Conservation (phyloP, 2,329 filamentous ascomycete genomes). For the Fusarium continuum region DNA sequence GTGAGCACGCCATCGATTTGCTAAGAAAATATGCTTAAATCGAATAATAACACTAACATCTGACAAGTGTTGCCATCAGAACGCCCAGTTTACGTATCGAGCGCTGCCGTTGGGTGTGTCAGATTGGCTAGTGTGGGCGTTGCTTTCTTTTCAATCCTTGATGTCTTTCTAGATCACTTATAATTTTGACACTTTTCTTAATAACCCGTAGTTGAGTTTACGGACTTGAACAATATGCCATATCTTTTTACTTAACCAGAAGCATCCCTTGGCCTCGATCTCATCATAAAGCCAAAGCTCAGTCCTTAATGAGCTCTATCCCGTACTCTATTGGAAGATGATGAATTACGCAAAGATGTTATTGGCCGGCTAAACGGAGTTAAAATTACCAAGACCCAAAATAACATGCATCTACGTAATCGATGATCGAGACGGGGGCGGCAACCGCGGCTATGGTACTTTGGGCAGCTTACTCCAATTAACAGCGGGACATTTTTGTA, state of each 20-base stretch:
- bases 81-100: slow-evolving; percentile 11
- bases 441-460: slow-evolving; percentile 1
- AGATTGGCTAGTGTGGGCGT: not conserved
- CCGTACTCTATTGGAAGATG: not conserved
- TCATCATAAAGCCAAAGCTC: not conserved
- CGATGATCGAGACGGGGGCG: not conserved
- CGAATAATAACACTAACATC: not conserved
- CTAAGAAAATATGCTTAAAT: not conserved
- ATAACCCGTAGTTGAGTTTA: too few species aligned
- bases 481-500: slow-evolving; percentile 14
- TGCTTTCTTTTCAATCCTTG: not conserved
- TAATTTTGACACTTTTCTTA: too few species aligned
- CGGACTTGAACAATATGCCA: too few species aligned
- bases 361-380: not conserved
- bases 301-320: not conserved
- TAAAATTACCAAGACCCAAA: not conserved
- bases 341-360: not conserved
- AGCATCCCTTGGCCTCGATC: not conserved
- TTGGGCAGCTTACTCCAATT: not conserved
- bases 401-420: not conserved
- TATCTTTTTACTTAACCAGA: too few species aligned
- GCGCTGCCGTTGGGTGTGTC: not conserved
- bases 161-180: not conserved
- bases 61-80: not conserved
- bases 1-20: not conserved